A percentile compares a stretch with the other conserved stretches of the same genome.
Evolutionary conservation across 2,329 filamentous ascomycete genomes (phyloP).

Genomic region (Trichoderma sp.): DNA sequence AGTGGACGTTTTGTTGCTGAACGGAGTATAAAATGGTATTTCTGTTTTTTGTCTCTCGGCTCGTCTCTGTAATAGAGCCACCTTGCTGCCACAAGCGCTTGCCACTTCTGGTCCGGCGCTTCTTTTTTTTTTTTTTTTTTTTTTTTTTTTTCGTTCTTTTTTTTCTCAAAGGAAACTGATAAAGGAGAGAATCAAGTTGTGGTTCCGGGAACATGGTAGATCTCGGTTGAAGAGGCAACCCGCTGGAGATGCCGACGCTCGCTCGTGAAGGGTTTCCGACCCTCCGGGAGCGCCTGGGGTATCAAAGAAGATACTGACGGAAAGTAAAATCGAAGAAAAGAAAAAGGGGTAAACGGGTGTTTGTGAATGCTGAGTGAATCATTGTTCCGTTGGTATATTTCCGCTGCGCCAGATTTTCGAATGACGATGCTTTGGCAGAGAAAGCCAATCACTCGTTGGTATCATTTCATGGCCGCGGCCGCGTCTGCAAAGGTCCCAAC

Average conservation of each 20-base stretch:
- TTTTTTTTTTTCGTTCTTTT: neutral
- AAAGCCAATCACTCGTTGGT: neutral
- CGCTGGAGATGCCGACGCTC: constrained; percentile 19
- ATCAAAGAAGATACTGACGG: constrained; percentile 21
- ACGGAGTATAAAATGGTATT: constrained; percentile 10
- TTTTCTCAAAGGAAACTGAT: neutral
- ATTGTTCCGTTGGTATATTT: constrained; percentile 2
- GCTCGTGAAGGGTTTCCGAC: neutral
- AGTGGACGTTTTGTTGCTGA: constrained; percentile 5
- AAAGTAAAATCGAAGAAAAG: neutral
- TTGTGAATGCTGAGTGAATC: constrained; percentile 19
- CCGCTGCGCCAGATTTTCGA: constrained; percentile 2
- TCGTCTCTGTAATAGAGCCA: neutral
- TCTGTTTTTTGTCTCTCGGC: neutral
- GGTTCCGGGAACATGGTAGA: constrained; percentile 26
- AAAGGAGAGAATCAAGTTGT: constrained; percentile 2
- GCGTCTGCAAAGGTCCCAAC: constrained; percentile 65
- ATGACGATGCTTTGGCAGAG: neutral
- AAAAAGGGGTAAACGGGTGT: neutral
- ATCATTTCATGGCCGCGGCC: constrained; percentile 53
- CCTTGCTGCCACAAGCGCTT: constrained; percentile 28
- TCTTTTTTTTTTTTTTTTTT: neutral
- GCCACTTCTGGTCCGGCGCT: constrained; percentile 27
- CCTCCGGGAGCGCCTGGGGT: constrained; percentile 14
- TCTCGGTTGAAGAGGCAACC: constrained; percentile 22